Evolutionary conservation across 1,139 yeast genomes (phyloP).

Genomic region (Taphrina confusa): DNA sequence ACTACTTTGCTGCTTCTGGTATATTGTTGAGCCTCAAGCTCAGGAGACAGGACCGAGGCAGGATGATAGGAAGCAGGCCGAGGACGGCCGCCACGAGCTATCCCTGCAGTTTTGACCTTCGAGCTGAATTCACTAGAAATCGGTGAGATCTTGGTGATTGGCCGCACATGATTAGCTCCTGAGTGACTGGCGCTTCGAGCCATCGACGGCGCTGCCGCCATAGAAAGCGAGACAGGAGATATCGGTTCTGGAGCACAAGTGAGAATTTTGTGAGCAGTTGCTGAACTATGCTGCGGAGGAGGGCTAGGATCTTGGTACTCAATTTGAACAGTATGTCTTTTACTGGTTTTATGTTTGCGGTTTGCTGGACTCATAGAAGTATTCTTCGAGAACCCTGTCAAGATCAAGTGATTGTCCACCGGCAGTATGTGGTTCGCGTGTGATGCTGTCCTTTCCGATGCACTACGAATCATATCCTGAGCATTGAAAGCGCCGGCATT

Average conservation of each 20-base stretch:
- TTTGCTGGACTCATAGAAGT: conserved; percentile 32
- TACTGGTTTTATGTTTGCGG: conserved; percentile 17
- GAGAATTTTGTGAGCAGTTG: too few species aligned
- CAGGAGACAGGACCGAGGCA: neutral
- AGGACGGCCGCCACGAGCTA: conserved; percentile 33
- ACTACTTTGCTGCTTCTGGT: neutral
- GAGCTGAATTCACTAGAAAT: too few species aligned
- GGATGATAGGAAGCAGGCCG: conserved; percentile 36
- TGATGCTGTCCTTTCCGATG: conserved; percentile 14
- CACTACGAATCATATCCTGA: conserved; percentile 17
- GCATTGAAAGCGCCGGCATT: neutral
- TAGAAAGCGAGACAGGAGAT: neutral
- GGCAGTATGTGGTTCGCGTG: conserved; percentile 22
- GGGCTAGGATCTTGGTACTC: conserved; percentile 38
- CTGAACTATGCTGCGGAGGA: too few species aligned
- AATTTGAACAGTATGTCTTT: conserved; percentile 40
- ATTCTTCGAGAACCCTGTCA: conserved; percentile 37
- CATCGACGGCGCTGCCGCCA: conserved; percentile 21
- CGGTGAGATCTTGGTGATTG: too few species aligned
- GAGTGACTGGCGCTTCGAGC: conserved; percentile 30
- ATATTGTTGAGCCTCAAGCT: neutral
- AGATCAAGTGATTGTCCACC: conserved; percentile 29
- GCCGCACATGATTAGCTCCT: conserved; percentile 2
- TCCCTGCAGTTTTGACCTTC: too few species aligned
- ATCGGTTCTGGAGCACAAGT: neutral